These are phyloP conservation scores for Beta vulgaris DNA, from an alignment of 148 eudicot genomes.

Conservation along the genomic window DNA sequence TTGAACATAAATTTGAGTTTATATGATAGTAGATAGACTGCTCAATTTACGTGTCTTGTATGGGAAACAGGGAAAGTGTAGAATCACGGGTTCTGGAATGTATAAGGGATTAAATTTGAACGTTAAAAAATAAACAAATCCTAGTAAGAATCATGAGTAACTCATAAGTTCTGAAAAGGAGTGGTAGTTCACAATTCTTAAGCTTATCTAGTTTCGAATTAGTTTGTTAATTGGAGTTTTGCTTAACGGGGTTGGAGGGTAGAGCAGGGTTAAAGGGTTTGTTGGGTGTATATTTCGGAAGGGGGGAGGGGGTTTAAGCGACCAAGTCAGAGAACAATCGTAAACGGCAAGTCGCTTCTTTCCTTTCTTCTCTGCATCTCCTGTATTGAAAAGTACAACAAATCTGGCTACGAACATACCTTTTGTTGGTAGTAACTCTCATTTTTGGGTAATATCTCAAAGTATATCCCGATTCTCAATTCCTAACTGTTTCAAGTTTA, in stretches of 20 bases:
- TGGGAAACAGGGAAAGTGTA: not conserved
- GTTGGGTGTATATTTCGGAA: not conserved
- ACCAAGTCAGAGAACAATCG: not conserved
- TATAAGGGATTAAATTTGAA: not conserved
- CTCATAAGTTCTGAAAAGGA: not conserved
- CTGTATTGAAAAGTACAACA: not conserved
- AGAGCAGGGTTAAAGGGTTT: too few relatives aligned
- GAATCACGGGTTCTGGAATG: not conserved
- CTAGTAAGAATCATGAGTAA: too few relatives aligned
- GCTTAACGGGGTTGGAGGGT: not conserved
- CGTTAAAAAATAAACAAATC: not conserved
- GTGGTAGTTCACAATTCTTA: not conserved
- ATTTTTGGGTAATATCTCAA: not conserved
- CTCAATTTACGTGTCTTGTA: not conserved
- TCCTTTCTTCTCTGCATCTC: not conserved
- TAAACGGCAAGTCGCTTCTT: not conserved
- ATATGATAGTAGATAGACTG: conserved; percentile 3
- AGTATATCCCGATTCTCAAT: too few relatives aligned
- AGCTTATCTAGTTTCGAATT: not conserved
- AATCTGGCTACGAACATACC: not conserved
- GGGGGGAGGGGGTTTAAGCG: not conserved
- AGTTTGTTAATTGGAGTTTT: not conserved
- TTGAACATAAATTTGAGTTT: not conserved
- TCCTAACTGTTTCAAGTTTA: too few relatives aligned
- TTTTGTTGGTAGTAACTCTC: not conserved